Evolutionary conservation across 306 rosid species (phyloP), one percentile per base, ranked within the genome.

Genomic region (Gastrolobium bilobum): DNA sequence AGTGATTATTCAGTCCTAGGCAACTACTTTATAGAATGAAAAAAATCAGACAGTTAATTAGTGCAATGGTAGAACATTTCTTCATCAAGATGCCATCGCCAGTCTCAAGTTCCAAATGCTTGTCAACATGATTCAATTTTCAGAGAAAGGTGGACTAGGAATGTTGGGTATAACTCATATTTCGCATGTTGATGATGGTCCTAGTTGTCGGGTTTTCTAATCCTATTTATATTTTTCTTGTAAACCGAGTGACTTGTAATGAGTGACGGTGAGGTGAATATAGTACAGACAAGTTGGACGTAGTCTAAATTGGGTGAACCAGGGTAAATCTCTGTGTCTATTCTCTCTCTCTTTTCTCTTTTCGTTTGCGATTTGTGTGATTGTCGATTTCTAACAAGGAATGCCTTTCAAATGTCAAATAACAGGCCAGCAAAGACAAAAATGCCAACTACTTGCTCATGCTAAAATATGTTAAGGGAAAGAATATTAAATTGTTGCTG

Each of bases 401-500:
- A n/a, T n/a, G n/a, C n/a, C n/a, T n/a, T 47, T 75, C 84, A 64
- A 62, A 33, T 63, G 52, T 44, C 68, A 52, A 31, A 51, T 33
- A 40, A 40, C 38, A 62, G 59, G 54, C 53, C 14, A 79, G 72
- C 46, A 48, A 66, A 71, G 31, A 37, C 35, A 60, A 58, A 69
- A 9, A 68, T 34, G 78, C 58, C 8, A 56, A 48, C 61, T 62
- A 30, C 15, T 61, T 51, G 52, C 7, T 67, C 51, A 26, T 29
- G 13, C 63, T 37, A 42, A 26, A 79, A 61, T 6, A 40, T 31
- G 51, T 42, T 3, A 34, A 58, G 35, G 50, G 47, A 0, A 53
- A 40, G 34, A 14, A 52, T 15, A 62, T 35, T 42, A 7, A 50
- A 30, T 44, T 52, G 40, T 29, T 34, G 11, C 2, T 6, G 35